These are phyloP conservation scores for Kazachstania taianensis DNA, from an alignment of 805 yeast species.

Conservation along the genomic window DNA sequence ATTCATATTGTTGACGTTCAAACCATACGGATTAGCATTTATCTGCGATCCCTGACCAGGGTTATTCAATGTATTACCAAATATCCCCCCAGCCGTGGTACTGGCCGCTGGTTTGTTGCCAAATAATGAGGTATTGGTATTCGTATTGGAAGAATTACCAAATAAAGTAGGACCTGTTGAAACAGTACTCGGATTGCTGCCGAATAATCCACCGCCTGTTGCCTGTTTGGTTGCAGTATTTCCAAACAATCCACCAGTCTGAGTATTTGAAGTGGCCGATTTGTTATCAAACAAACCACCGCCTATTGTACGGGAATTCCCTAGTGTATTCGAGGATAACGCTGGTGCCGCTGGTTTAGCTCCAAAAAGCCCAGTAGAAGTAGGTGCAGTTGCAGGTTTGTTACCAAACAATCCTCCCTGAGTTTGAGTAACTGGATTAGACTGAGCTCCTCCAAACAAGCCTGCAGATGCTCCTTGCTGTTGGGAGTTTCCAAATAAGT, in stretches of 20 bases:
- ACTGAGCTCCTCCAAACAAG: too few relatives aligned
- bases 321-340: too few relatives aligned
- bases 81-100: slow-evolving; percentile 8
- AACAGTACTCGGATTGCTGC: slow-evolving; percentile 5
- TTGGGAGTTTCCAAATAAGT: not conserved
- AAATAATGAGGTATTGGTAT: slow-evolving; percentile 11
- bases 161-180: slow-evolving; percentile 6
- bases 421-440: not conserved
- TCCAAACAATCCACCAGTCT: slow-evolving; percentile 4
- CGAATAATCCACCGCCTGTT: slow-evolving; percentile 10
- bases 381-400: slow-evolving; percentile 4
- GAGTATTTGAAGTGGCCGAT: slow-evolving; percentile 4
- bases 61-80: too few relatives aligned
- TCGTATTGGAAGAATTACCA: slow-evolving; percentile 8
- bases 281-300: not conserved
- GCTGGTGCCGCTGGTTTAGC: too few relatives aligned
- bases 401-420: not conserved
- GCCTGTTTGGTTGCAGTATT: slow-evolving; percentile 4
- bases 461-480: too few relatives aligned
- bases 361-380: slow-evolving; percentile 26
- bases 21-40: slow-evolving; percentile 23
- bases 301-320: too few relatives aligned
- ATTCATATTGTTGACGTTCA: slow-evolving; percentile 23
- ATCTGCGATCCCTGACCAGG: too few relatives aligned
- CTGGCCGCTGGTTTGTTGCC: slow-evolving; percentile 12